phyloP scores from a whole-genome alignment of 208 protist species.

The Naegleria lovaniensis region DNA sequence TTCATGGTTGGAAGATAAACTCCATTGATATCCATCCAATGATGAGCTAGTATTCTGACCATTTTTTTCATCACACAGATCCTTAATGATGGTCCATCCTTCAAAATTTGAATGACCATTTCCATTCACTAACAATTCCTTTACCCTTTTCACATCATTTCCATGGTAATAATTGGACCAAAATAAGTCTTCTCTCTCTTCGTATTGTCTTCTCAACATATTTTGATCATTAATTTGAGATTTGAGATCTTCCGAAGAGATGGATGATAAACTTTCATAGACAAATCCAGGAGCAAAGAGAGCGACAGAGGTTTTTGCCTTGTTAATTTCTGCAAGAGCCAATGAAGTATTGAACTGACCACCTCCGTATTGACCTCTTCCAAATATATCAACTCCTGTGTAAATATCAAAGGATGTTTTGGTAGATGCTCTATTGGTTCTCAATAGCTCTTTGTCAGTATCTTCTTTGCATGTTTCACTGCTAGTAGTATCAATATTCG shows the following conservation, averaged over 20 bases:
- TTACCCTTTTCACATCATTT: not conserved
- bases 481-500: not conserved
- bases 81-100: not conserved
- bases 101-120: not conserved
- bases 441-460: not conserved
- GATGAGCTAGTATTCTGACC: too few species aligned
- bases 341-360: slow-evolving; percentile 59
- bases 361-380: slow-evolving; percentile 59
- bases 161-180: not conserved
- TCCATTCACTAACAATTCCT: not conserved
- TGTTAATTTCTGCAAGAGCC: slow-evolving; percentile 45
- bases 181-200: not conserved
- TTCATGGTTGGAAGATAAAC: not conserved
- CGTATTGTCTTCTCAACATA: not conserved
- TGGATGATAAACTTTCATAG: slow-evolving; percentile 44
- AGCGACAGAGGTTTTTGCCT: slow-evolving; percentile 54
- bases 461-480: too few species aligned
- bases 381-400: slow-evolving; percentile 74
- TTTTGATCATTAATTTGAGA: not conserved
- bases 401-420: slow-evolving; percentile 50
- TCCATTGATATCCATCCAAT: not conserved
- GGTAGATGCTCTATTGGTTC: slow-evolving; percentile 16
- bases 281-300: slow-evolving; percentile 82
- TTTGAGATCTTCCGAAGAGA: not conserved
- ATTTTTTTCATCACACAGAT: not conserved